Evolutionary conservation across 23 red algal genomes (phyloP), one percentile per base, ranked within the genome.

Genomic region (Chondrus crispus): DNA sequence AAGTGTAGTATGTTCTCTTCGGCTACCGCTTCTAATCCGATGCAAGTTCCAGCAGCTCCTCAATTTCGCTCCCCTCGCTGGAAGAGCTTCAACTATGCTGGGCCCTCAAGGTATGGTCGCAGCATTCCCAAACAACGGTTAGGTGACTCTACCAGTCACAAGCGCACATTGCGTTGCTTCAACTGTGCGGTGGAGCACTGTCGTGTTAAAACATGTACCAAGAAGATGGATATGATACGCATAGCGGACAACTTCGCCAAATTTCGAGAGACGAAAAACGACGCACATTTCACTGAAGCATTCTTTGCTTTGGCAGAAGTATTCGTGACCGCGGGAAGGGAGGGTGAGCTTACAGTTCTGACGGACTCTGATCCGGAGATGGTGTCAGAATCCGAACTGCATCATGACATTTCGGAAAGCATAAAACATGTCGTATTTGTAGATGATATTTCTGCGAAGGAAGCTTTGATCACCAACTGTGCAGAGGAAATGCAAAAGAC

Each of bases 71-170:
- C n/a, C n/a, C 60, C 77, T 33, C 28, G 77, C 13, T 82, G 77
- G 77, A n/a, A n/a, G n/a, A 82, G 60, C 3, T 20, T 82, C 20
- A 82, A 82, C 77, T 82, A 82, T 30, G 54, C 49, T 48, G 54
- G 30, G 22, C 77, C 49, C 60, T 46, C 47, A 2, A 50, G 51
- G 24, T 82, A 30, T 30, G 77, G 77, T n/a, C n/a, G n/a, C n/a
- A n/a, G n/a, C n/a, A n/a, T n/a, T n/a, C n/a, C n/a, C n/a, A n/a
- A n/a, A n/a, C n/a, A n/a, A n/a, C n/a, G n/a, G n/a, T n/a, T n/a
- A n/a, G n/a, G n/a, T n/a, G n/a, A n/a, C n/a, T n/a, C n/a, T n/a
- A n/a, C n/a, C 5, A 64, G 58, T 64, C 58, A 64, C 58, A 14
- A 82, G 43, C 43, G 2, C 24, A 40, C 2, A 5, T 46, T 4